A percentile compares a stretch with the other conserved stretches of the same genome.
These are phyloP conservation scores for Cladochytrium replicatum DNA, from an alignment of 192 early-diverging fungal species.

Conservation along the genomic window DNA sequence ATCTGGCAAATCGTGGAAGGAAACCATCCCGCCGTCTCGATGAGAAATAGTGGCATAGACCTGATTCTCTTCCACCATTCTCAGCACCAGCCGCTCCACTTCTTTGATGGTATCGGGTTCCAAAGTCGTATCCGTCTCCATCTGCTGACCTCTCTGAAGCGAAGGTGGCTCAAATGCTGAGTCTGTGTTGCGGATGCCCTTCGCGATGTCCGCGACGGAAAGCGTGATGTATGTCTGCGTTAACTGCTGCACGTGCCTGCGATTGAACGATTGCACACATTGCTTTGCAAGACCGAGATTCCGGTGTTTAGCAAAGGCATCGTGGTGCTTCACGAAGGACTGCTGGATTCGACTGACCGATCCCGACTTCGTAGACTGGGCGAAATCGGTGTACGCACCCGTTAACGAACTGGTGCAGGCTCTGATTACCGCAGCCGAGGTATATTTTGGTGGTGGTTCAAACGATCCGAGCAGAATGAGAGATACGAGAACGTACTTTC, in stretches of 20 bases:
- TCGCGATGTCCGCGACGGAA: slow-evolving; percentile 58
- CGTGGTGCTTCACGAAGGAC: slow-evolving; percentile 28
- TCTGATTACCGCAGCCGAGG: slow-evolving; percentile 26
- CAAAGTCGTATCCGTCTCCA: too few species aligned
- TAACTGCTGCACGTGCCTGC: slow-evolving; percentile 59
- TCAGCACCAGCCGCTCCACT: slow-evolving; percentile 44
- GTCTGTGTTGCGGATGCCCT: slow-evolving; percentile 39
- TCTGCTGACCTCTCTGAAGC: too few species aligned
- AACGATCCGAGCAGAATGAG: slow-evolving; percentile 50
- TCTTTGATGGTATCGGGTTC: too few species aligned
- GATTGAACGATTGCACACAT: slow-evolving; percentile 30
- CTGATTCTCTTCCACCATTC: slow-evolving; percentile 46
- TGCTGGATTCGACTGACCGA: slow-evolving; percentile 28
- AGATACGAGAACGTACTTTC: slow-evolving; percentile 55
- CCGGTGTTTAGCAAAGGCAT: slow-evolving; percentile 33
- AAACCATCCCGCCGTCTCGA: slow-evolving; percentile 48
- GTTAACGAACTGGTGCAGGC: slow-evolving; percentile 20
- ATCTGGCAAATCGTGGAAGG: slow-evolving; percentile 55
- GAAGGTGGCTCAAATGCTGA: too few species aligned
- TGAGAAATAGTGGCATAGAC: slow-evolving; percentile 35
- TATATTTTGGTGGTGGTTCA: slow-evolving; percentile 5
- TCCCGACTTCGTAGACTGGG: slow-evolving; percentile 43
- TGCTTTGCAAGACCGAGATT: slow-evolving; percentile 58
- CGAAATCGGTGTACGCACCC: slow-evolving; percentile 53
- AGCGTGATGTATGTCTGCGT: slow-evolving; percentile 71